Base-by-base conservation (phyloP, 2,329 filamentous ascomycete genomes). In the Cladophialophora exuberans region DNA sequence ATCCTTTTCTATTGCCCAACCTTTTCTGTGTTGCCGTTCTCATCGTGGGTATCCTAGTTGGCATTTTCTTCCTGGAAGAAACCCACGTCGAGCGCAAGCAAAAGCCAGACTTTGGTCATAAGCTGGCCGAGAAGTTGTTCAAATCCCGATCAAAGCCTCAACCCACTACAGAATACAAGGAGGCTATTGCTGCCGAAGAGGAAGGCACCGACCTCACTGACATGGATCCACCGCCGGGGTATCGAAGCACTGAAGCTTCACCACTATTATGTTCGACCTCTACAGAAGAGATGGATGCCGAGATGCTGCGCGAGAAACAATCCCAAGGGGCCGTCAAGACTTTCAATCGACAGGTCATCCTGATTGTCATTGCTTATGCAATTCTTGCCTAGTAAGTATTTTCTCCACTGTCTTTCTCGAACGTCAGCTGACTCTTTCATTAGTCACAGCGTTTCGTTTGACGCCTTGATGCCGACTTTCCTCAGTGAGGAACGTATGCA, bases 361-460 rank as follows among this genome's bases (percentile, higher is more conserved):
- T 59, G 20, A 62, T 64, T 28, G 61, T 54, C 57, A 73, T 90
- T 47, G 89, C 87, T 22, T 93, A 91, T 69, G 89, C 89, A 42
- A 88, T 92, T 64, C 78, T 96, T 45, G 90, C 90, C 52, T 94
- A 92, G 89, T 93, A 79, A 82, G 88, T 85, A 30, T 42, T n/a
- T 9, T 15, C 20, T 2, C 25, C 15, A n/a, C 36, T 20, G 23
- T 9, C 20, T n/a, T 18, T 15, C 56, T 63, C 63, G 46, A 65
- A 52, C 63, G 57, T 62, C 25, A 30, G 36, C 67, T 72, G 60
- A 69, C 66, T 43, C 39, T 26, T 17, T 23, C 26, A 59, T 35
- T 66, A 96, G 92, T 76, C 93, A 97, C 75, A 97, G 93, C 10
- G 97, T 99, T 73, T 95, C 92, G 0, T 94, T 96, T 65, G 94